phyloP scores from a whole-genome alignment of 2,329 filamentous ascomycete genomes.

The Stagonosporopsis vannaccii region DNA sequence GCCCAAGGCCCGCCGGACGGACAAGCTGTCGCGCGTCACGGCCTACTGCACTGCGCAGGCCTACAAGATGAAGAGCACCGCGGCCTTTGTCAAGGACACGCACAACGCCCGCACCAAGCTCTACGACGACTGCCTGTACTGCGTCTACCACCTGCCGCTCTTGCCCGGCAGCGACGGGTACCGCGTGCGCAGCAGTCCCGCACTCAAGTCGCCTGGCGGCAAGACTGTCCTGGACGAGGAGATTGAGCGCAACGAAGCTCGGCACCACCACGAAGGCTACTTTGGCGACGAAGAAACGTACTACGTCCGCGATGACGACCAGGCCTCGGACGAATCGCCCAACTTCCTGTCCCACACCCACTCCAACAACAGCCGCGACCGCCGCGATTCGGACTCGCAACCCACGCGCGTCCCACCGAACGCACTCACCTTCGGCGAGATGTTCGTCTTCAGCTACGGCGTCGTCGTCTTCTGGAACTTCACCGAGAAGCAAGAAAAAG shows the following conservation, averaged over 20 bases:
- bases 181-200: conserved; percentile 85
- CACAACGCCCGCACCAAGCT: conserved; percentile 94
- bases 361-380: conserved; percentile 13
- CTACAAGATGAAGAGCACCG: conserved; percentile 88
- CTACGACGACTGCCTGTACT: conserved; percentile 97
- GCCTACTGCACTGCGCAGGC: conserved; percentile 96
- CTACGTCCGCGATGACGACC: conserved; percentile 49
- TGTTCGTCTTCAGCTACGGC: conserved; percentile 97
- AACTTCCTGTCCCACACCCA: conserved; percentile 14
- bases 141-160: conserved; percentile 90
- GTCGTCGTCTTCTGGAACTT: conserved; percentile 99
- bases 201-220: conserved; percentile 90
- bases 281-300: conserved; percentile 75
- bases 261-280: conserved; percentile 91
- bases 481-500: conserved; percentile 92
- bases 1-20: conserved; percentile 84
- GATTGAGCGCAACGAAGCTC: conserved; percentile 89
- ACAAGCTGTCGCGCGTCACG: conserved; percentile 88
- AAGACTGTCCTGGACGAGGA: conserved; percentile 93
- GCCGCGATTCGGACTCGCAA: conserved; percentile 28
- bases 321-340: conserved; percentile 22
- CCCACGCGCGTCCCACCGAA: conserved; percentile 68
- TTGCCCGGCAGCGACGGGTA: conserved; percentile 87
- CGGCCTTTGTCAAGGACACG: conserved; percentile 83
- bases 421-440: conserved; percentile 84